Conservation (phyloP, 345 rosid species). For the Eucalyptus regnans region DNA sequence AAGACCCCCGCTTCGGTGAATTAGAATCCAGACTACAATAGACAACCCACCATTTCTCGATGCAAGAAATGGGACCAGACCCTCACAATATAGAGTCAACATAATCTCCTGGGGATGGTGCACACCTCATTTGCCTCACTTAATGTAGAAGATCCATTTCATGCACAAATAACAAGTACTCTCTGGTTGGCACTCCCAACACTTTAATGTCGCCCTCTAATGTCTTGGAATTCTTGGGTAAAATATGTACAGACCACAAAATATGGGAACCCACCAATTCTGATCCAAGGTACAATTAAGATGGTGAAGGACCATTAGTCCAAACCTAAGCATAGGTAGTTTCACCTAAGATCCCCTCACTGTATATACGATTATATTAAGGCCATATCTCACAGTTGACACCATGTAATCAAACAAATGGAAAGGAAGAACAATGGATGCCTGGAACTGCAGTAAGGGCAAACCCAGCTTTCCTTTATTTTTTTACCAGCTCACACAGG, state of each 20-base stretch:
- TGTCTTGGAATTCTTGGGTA: not conserved
- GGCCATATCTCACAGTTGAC: not conserved
- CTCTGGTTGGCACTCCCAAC: not conserved
- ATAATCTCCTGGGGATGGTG: not conserved
- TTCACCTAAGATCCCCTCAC: not conserved
- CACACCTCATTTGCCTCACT: not conserved
- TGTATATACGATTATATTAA: not conserved
- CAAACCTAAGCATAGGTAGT: not conserved
- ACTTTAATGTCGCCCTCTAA: not conserved
- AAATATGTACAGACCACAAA: not conserved
- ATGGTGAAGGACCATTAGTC: not conserved
- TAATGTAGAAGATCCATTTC: not conserved
- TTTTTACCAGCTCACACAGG: not conserved
- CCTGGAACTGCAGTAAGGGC: not conserved
- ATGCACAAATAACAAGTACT: not conserved
- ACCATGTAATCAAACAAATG: not conserved
- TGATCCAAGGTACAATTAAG: not conserved
- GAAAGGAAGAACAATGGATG: not conserved
- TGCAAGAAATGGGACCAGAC: not conserved
- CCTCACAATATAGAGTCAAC: not conserved
- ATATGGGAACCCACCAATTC: not conserved
- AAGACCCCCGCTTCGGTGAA: not conserved
- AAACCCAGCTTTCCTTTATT: not conserved
- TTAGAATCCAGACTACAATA: not conserved
- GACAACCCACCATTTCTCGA: not conserved